A percentile compares a stretch with the other conserved stretches of the same genome.
phyloP scores from a whole-genome alignment of 805 yeast genomes.

The Saturnispora sekii region DNA sequence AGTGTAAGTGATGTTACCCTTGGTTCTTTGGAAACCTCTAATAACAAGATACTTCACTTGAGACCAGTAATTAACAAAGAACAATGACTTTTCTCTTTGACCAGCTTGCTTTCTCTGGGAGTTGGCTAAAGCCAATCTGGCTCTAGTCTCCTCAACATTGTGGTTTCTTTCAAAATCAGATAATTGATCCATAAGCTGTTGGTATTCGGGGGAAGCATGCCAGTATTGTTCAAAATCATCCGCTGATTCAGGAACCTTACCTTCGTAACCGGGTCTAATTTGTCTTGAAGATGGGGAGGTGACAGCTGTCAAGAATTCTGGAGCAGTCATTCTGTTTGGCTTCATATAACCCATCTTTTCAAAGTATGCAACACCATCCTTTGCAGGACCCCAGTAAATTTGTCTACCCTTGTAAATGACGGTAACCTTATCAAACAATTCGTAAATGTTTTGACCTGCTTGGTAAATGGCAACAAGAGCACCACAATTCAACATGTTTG shows the following conservation, averaged over 20 bases:
- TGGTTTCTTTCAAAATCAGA: constrained; percentile 27
- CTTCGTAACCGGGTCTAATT: constrained; percentile 37
- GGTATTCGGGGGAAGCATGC: constrained; percentile 47
- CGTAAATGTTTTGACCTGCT: constrained; percentile 56
- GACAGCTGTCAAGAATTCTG: constrained; percentile 59
- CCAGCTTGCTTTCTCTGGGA: constrained; percentile 29
- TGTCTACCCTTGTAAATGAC: constrained; percentile 54
- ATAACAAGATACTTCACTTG: constrained; percentile 42
- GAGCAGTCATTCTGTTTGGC: constrained; percentile 56
- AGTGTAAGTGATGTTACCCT: constrained; percentile 49
- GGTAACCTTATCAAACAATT: constrained; percentile 51
- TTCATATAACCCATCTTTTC: constrained; percentile 52
- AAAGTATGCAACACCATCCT: constrained; percentile 45
- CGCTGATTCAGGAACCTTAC: constrained; percentile 43
- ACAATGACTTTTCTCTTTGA: constrained; percentile 31
- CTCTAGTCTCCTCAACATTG: constrained; percentile 27
- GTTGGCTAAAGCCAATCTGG: constrained; percentile 24
- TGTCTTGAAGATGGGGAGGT: constrained; percentile 59
- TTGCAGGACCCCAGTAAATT: constrained; percentile 48
- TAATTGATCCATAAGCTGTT: constrained; percentile 26
- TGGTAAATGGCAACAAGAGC: constrained; percentile 60
- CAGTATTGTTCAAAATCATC: constrained; percentile 51
- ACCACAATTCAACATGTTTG: constrained; percentile 46
- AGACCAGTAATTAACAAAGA: constrained; percentile 34
- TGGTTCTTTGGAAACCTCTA: constrained; percentile 44